Evolutionary conservation across 1,284 basidiomycete species (phyloP), one percentile per base, ranked within the genome.

Genomic region (Pseudozyma tsukubaensis): DNA sequence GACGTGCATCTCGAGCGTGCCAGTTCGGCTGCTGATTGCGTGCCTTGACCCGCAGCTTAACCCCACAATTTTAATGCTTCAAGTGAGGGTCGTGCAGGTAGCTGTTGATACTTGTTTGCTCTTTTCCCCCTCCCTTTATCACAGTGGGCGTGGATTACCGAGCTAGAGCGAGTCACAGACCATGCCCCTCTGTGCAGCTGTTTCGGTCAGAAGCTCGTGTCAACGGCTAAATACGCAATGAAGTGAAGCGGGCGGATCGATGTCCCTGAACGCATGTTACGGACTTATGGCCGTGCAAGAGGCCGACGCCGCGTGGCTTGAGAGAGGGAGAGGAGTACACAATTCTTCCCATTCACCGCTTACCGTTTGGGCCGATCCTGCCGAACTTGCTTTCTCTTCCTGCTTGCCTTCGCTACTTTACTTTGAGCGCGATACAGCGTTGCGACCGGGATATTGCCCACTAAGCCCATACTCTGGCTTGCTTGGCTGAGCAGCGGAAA

Each of bases 241-340:
- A 13, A 39, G 11, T n/a, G 37, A 39, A 16, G 6, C 18, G 44
- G 12, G 18, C 7, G 19, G 42, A n/a, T 43, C 42, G 6, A 9
- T 2, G 16, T 16, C 9, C 42, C 42, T 9, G 12, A 14, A 43
- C 3, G n/a, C 42, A 43, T 10, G 7, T 43, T 16, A 51, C 50
- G 50, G 50, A 51, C 14, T 51, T 51, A 51, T 36, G 37, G 21
- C 36, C 36, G 37, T 42, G 10, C 11, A 29, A 51, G 50, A 51
- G 37, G 29, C 50, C 50, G 19, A 21, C 24, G 50, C 34, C 50
- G 50, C 50, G 50, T 51, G 36, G 50, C 35, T 50, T 19, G 29
- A 13, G 13, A 4, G 29, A 13, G 13, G 3, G 24, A 29, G 24
- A 29, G 24, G 24, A 29, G 24, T 3, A 29, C 12, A 29, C 49